Conservation (phyloP, 2,329 filamentous ascomycete species). For the Penicillium sclerotigenum region DNA sequence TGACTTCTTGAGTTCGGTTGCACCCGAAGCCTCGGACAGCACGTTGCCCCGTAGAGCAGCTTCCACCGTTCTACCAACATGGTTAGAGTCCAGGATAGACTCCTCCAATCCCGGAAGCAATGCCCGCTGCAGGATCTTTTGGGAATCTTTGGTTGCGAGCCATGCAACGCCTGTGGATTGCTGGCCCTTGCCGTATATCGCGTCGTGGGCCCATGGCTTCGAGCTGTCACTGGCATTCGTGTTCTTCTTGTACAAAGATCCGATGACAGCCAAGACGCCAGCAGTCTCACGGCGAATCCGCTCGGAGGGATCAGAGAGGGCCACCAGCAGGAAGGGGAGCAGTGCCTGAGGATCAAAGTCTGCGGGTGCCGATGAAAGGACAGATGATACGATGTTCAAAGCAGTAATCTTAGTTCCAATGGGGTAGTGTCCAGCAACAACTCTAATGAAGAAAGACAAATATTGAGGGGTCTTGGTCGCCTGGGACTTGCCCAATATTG, state of each 20-base stretch:
- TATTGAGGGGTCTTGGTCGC: constrained; percentile 64
- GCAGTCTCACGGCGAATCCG: constrained; percentile 74
- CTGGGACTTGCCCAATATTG: constrained; percentile 34
- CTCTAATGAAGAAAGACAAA: constrained; percentile 70
- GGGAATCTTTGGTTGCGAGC: constrained; percentile 57
- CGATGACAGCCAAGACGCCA: constrained; percentile 60
- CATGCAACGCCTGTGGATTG: constrained; percentile 51
- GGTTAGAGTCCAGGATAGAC: constrained; percentile 72
- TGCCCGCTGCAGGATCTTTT: constrained; percentile 62
- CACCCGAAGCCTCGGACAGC: constrained; percentile 34
- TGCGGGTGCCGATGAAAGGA: constrained; percentile 51
- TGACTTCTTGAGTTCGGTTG: constrained; percentile 60
- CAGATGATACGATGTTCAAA: constrained; percentile 60
- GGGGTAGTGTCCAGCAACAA: constrained; percentile 71
- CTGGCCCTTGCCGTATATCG: constrained; percentile 61
- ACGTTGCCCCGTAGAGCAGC: constrained; percentile 55
- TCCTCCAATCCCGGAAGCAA: constrained; percentile 79
- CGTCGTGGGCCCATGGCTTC: constrained; percentile 58
- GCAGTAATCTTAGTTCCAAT: constrained; percentile 67
- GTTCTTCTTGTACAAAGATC: constrained; percentile 48
- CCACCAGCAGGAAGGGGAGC: constrained; percentile 75
- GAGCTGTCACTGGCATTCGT: constrained; percentile 43
- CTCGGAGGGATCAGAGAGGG: constrained; percentile 71
- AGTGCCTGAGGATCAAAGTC: constrained; percentile 70
- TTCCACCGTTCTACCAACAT: constrained; percentile 64